Conservation (phyloP, 2,329 filamentous ascomycete genomes). For the Nemania sp. region DNA sequence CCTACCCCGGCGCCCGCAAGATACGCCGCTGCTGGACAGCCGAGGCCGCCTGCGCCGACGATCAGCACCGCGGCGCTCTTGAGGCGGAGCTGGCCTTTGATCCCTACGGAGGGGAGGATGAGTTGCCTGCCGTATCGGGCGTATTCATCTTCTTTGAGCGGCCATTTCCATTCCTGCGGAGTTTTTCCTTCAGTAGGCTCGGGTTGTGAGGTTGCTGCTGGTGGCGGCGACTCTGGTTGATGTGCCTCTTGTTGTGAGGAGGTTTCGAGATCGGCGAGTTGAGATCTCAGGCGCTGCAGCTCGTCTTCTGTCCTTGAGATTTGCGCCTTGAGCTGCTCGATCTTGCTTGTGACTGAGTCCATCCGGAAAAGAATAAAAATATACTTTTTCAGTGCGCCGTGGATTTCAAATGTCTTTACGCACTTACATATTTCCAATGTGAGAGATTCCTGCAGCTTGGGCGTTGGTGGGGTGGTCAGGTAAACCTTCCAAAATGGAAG, state of each 20-base stretch:
- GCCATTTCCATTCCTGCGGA: constrained; percentile 59
- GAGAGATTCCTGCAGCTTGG: too few relatives aligned
- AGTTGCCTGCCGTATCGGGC: constrained; percentile 87
- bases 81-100: constrained; percentile 76
- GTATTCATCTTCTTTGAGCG: constrained; percentile 73
- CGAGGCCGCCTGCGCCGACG: constrained; percentile 85
- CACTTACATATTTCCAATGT: too few relatives aligned
- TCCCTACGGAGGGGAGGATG: constrained; percentile 80
- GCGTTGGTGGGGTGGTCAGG: too few relatives aligned
- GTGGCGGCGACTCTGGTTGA: not conserved
- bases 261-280: constrained; percentile 48
- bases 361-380: constrained; percentile 19
- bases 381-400: not conserved
- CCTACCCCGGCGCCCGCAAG: constrained; percentile 88
- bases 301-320: constrained; percentile 54
- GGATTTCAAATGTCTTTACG: too few relatives aligned
- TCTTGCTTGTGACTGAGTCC: constrained; percentile 32
- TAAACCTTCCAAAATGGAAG: too few relatives aligned
- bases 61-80: constrained; percentile 73
- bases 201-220: not conserved
- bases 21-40: constrained; percentile 91
- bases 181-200: not conserved
- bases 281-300: constrained; percentile 48
- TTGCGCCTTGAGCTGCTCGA: constrained; percentile 48
- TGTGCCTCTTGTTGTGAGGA: constrained; percentile 1